Percentiles rank a stretch among this genome's conserved stretches.
Evolutionary conservation across 2,329 filamentous ascomycete genomes (phyloP).

Genomic region (Ophiostoma australiae): DNA sequence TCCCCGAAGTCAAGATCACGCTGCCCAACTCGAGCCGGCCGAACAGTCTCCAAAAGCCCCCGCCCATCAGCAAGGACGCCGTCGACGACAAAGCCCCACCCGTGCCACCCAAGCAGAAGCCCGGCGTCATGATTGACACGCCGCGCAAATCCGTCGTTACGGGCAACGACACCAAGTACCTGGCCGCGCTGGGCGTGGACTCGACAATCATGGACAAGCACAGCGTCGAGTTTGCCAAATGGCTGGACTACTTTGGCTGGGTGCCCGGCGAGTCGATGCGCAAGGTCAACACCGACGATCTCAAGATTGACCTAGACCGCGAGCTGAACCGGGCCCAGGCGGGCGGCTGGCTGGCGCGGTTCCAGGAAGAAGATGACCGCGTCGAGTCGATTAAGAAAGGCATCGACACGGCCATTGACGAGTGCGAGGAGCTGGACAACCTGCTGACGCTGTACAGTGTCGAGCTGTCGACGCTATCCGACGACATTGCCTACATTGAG

Average conservation of each 20-base stretch:
- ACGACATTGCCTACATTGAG: slow-evolving; percentile 96
- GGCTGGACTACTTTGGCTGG: slow-evolving; percentile 86
- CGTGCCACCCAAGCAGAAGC: slow-evolving; percentile 26
- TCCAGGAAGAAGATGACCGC: slow-evolving; percentile 83
- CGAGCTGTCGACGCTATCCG: slow-evolving; percentile 88
- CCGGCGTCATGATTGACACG: slow-evolving; percentile 31
- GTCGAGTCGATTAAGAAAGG: slow-evolving; percentile 80
- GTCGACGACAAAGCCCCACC: slow-evolving; percentile 34
- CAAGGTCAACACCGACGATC: slow-evolving; percentile 68
- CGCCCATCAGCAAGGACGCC: slow-evolving; percentile 23
- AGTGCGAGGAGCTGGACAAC: slow-evolving; percentile 95
- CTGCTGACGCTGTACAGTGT: slow-evolving; percentile 91
- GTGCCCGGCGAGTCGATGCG: slow-evolving; percentile 69
- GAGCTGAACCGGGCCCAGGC: slow-evolving; percentile 89
- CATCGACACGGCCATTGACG: slow-evolving; percentile 83
- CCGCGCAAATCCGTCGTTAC: slow-evolving; percentile 58
- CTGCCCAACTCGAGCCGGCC: slow-evolving; percentile 43
- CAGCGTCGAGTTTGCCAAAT: slow-evolving; percentile 73
- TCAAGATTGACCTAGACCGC: slow-evolving; percentile 77
- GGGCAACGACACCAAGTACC: slow-evolving; percentile 73
- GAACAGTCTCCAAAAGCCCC: slow-evolving; percentile 37
- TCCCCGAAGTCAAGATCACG: slow-evolving; percentile 57
- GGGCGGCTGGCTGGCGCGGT: slow-evolving; percentile 82
- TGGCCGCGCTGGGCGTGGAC: slow-evolving; percentile 73
- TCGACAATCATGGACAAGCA: slow-evolving; percentile 68